A percentile compares a stretch with the other conserved stretches of the same genome.
phyloP scores from a whole-genome alignment of 352 stramenopile genomes.

The Aphanomyces invadans region DNA sequence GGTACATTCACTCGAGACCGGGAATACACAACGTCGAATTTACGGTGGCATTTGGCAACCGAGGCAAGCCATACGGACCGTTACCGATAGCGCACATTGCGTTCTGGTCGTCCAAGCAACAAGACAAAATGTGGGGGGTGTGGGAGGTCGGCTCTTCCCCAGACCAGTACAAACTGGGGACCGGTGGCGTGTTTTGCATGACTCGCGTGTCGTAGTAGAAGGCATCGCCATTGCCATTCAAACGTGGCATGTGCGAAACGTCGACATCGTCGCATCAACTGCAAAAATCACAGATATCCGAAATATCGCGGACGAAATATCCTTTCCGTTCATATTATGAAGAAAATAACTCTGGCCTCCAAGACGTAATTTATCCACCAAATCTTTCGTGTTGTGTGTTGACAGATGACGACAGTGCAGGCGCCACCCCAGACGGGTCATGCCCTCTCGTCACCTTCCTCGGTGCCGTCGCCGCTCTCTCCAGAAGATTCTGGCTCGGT shows the following conservation, averaged over 20 bases:
- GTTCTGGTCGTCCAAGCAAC: slow-evolving; percentile 14
- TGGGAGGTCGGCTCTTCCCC: slow-evolving; percentile 6
- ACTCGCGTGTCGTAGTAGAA: background rate
- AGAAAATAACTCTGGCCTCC: too few relatives aligned
- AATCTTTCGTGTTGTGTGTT: too few relatives aligned
- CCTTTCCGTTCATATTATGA: background rate
- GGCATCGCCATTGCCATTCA: background rate
- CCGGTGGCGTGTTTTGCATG: slow-evolving; percentile 14
- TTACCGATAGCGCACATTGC: slow-evolving; percentile 11
- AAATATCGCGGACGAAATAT: too few relatives aligned
- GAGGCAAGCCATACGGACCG: background rate
- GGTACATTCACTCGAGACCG: background rate
- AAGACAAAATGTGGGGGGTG: slow-evolving; percentile 11
- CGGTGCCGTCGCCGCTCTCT: background rate
- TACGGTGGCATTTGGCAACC: background rate
- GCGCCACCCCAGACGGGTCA: too few relatives aligned
- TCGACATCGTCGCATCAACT: background rate
- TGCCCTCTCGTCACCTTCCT: background rate
- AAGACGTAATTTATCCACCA: too few relatives aligned
- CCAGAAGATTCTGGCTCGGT: background rate
- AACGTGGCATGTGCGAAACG: background rate
- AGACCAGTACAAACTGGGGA: slow-evolving; percentile 12
- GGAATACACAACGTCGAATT: slow-evolving; percentile 15
- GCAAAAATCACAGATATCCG: too few relatives aligned
- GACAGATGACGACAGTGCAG: background rate